Base-by-base conservation (phyloP, 768 basidiomycete genomes). In the Xerocomellus intermedius region DNA sequence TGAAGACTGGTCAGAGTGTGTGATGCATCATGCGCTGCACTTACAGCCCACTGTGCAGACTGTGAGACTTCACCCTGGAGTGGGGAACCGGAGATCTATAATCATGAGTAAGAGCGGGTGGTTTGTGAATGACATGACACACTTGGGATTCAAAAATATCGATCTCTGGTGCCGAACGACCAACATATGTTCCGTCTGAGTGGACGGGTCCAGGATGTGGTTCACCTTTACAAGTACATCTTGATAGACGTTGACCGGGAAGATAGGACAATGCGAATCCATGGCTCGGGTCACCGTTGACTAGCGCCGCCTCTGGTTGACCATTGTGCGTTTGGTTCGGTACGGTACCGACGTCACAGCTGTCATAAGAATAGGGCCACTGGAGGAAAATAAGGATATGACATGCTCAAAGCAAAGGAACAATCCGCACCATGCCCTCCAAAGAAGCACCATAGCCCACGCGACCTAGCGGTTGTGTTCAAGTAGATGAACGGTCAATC, bases 331-430 rank as follows among this genome's bases (percentile, higher is more conserved):
- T 87, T 70, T 98, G 95, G 69, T 98, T 98, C 8, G 80, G 71
- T 17, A 82, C 77, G 1, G 94, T 94, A n/a, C 96, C 96, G n/a
- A 95, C 83, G 67, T 98, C 95, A 63, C 96, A 97, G 12, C 80
- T 74, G 61, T 91, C 88, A 58, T 91, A 91, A 2, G 85, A 84
- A 71, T 91, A 91, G 0, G 89, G 90, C 89, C 87, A 89, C 86
- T 86, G 48, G 13, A 28, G 48, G 26, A 49, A 42, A 8, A 14
- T 58, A 45, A 45, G 44, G 24, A 57, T 32, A 16, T 12, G 37
- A 32, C 48, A 44, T 21, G 52, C 24, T 59, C 42, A 49, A 49
- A 46, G 13, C 14, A 26, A 28, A 35, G 30, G 33, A 47, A 37
- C 21, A 21, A 22, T 55, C 43, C 82, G 19, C 71, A 88, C 86